Base-by-base conservation (phyloP, 2,329 filamentous ascomycete species). In the Cercospora beticola region DNA sequence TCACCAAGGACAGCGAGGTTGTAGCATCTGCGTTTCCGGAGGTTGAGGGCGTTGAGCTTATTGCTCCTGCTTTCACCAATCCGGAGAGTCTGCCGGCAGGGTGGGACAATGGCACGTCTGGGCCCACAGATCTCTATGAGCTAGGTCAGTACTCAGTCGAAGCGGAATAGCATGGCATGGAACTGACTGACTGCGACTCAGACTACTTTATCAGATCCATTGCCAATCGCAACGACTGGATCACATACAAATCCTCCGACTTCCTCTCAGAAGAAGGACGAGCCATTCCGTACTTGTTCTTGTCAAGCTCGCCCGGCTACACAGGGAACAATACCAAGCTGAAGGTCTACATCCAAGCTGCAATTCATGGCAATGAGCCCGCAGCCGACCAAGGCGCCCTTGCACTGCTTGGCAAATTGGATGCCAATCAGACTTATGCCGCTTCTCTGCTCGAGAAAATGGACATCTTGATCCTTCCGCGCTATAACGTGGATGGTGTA, bases 401-500 rank as follows among this genome's bases (percentile, higher is more conserved):
- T 7, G 79, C 79, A 0, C 68, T 80, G 1, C 73, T 81, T 0
- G 79, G 79, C 2, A 77, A 77, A 26, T 73, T 81, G 68, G 74
- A 77, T 66, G 73, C 74, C 10, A 74, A 80, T 56, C 74, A 74
- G 26, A 68, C 71, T 2, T 80, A 76, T 76, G 74, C 79, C 4
- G 70, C 74, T 6, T 73, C 69, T 5, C 75, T 80, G 26, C 75
- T 81, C 3, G 71, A 76, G 4, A 74, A 74, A 18, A 68, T 79
- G 66, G 78, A 81, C 64, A 77, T 81, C 30, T 66, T 79, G 26
- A 69, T 79, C 0, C 60, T 80, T 4, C 78, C 78, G 3, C 75
- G 78, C 5, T 80, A 79, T 71, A 80, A 80, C 30, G 76, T 77
- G 0, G 78, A 81, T 62, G 79, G 78, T 5, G 77, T 79, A 5